These are phyloP conservation scores for Clavulina sp. DNA, from an alignment of 768 basidiomycete species.

Conservation along the genomic window DNA sequence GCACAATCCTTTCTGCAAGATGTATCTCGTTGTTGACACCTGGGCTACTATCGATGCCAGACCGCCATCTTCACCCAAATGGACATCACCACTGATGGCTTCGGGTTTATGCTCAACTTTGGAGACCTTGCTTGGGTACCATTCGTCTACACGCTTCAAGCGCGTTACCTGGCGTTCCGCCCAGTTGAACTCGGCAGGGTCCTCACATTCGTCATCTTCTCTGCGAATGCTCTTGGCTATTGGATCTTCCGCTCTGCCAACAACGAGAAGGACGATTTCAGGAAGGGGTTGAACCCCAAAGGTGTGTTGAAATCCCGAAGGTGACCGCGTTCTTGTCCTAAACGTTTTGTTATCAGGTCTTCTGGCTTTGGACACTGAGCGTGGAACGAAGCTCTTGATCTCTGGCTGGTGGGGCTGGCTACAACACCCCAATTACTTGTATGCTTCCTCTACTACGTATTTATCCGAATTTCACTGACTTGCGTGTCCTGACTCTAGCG, in stretches of 20 bases:
- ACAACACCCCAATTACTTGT: conserved; percentile 87
- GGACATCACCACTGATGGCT: conserved; percentile 96
- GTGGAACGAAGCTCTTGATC: conserved; percentile 78
- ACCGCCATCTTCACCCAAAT: conserved; percentile 83
- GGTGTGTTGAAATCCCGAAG: conserved; percentile 29
- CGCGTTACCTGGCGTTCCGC: conserved; percentile 84
- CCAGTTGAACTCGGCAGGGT: conserved; percentile 58
- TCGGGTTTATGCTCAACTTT: conserved; percentile 93
- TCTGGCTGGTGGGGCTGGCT: conserved; percentile 97
- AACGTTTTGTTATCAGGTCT: conserved; percentile 34
- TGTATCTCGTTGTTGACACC: background rate
- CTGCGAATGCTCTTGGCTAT: conserved; percentile 55
- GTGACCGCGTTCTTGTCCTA: background rate
- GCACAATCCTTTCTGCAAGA: background rate
- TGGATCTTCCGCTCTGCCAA: conserved; percentile 85
- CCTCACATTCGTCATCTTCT: conserved; percentile 38
- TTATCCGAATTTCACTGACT: background rate
- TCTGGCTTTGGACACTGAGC: conserved; percentile 57
- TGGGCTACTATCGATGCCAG: conserved; percentile 23
- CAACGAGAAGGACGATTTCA: conserved; percentile 89
- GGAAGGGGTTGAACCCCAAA: conserved; percentile 86
- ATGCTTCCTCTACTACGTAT: conserved; percentile 15
- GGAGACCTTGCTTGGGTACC: conserved; percentile 92
- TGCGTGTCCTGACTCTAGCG: conserved; percentile 26
- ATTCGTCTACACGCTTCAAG: conserved; percentile 84